A percentile compares a stretch with the other conserved stretches of the same genome.
phyloP scores from a whole-genome alignment of 2,329 filamentous ascomycete genomes.

The Clarireedia monteithiana region DNA sequence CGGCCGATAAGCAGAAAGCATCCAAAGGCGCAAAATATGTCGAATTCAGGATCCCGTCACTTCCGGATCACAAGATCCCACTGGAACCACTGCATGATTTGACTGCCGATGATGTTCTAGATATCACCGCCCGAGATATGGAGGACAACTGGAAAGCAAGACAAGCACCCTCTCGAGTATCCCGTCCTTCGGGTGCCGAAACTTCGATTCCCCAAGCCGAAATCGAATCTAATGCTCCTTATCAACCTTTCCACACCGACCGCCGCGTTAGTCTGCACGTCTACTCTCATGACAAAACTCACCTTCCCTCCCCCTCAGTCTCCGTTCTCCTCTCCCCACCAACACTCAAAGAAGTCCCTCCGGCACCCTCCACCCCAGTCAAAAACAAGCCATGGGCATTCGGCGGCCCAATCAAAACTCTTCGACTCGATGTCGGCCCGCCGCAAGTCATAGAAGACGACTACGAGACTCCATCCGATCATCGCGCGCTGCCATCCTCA shows the following conservation, averaged over 20 bases:
- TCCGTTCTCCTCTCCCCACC: constrained; percentile 21
- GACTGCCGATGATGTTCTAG: constrained; percentile 34
- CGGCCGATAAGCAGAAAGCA: constrained; percentile 49
- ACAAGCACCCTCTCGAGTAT: constrained; percentile 30
- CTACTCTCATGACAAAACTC: constrained; percentile 34
- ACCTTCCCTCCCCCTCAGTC: constrained; percentile 18
- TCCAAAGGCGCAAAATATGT: constrained; percentile 28
- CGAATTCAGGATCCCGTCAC: constrained; percentile 58
- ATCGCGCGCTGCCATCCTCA: constrained; percentile 52
- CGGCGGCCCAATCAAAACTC: constrained; percentile 44
- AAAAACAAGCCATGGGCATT: constrained; percentile 46
- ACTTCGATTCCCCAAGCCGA: constrained; percentile 69
- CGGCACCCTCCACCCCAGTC: neutral
- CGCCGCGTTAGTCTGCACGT: constrained; percentile 72
- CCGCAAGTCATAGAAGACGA: constrained; percentile 43
- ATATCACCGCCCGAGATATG: constrained; percentile 23
- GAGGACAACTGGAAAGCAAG: constrained; percentile 30
- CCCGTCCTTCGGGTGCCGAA: constrained; percentile 37
- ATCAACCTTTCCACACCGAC: constrained; percentile 93
- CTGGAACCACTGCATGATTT: constrained; percentile 48
- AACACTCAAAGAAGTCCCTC: constrained; percentile 13
- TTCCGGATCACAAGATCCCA: constrained; percentile 52
- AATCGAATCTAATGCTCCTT: constrained; percentile 91
- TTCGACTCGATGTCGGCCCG: constrained; percentile 46
- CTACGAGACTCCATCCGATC: constrained; percentile 38